Evolutionary conservation across 768 basidiomycete species (phyloP), one percentile per base, ranked within the genome.

Genomic region (Lanmaoa pseudosensibilis): DNA sequence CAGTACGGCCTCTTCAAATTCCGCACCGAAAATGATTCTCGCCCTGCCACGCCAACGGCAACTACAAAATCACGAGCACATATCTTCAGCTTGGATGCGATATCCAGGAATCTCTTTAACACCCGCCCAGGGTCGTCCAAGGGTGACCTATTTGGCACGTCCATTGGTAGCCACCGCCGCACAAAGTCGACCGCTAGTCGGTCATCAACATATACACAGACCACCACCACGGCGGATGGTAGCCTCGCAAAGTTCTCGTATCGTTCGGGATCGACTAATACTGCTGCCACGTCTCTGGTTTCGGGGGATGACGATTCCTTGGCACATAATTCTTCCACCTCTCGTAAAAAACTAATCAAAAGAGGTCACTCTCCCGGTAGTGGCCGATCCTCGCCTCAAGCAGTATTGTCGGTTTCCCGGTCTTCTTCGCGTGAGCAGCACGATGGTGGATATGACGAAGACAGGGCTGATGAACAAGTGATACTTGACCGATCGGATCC

Each of bases 1-100:
- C 90, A 91, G 68, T 94, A 85, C 57, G 92, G 93, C 16, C 74
- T 97, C 51, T 96, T 94, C 75, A 87, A 90, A 67, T 94, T 95
- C 72, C 82, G 82, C 30, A 92, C 92, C 0, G 86, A 86, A 33
- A 83, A 81, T 51, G 86, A 77, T 41, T 87, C 94, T 23, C 73
- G 81, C n/a, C 94, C 95, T 6, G 83, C 87, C 2, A 98, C 94
- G 0, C 95, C 94, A 4, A 91, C 90, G 0, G 82, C 85, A 1
- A 83, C 79, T 45, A 82, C 86, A n/a, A 86, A 89, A 38, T 78
- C 83, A 18, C 77, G 83, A 59, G 90, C 86, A 2, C 85, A 88
- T n/a, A 91, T 93, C 49, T 93, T 96, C 67, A 86, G 90, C 34
- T 78, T 98, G 50, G 94, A 98, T 65, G 88, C 85, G 19, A 88